Conservation (phyloP, 2,329 filamentous ascomycete species). For the Lecanicillium sp. region DNA sequence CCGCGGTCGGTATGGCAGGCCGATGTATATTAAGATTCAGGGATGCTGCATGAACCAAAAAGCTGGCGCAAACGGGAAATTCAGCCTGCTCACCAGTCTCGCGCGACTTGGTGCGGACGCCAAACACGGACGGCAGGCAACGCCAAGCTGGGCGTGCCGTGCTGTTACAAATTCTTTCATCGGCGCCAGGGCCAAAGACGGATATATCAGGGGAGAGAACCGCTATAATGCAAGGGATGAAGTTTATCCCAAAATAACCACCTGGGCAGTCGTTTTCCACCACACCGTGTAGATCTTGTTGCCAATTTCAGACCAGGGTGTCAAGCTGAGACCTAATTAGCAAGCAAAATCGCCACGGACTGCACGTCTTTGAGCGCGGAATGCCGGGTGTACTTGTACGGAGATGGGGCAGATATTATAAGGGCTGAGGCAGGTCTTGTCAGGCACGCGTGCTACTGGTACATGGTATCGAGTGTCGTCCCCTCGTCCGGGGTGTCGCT, state of each 20-base stretch:
- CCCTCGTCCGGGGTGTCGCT: not conserved
- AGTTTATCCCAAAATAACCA: not conserved
- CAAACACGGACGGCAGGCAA: too few relatives aligned
- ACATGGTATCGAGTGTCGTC: not conserved
- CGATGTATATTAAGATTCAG: not conserved
- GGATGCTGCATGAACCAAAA: not conserved
- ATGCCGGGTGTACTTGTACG: too few relatives aligned
- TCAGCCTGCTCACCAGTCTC: not conserved
- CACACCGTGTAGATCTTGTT: not conserved
- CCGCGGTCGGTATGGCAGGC: not conserved
- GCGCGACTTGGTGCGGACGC: too few relatives aligned
- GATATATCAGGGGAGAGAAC: not conserved
- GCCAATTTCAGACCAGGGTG: not conserved
- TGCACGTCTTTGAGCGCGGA: too few relatives aligned
- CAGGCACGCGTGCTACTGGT: not conserved
- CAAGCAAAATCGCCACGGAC: too few relatives aligned
- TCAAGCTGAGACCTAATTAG: not conserved
- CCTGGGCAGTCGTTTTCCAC: not conserved
- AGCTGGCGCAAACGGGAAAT: not conserved
- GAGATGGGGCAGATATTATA: too few relatives aligned
- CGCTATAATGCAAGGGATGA: not conserved
- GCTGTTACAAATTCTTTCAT: not conserved
- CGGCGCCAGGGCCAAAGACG: too few relatives aligned
- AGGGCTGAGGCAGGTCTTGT: too few relatives aligned
- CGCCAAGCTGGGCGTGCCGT: constrained; percentile 3